Evolutionary conservation across 2,329 filamentous ascomycete species (phyloP).

Genomic region (Westerdykella sp.): DNA sequence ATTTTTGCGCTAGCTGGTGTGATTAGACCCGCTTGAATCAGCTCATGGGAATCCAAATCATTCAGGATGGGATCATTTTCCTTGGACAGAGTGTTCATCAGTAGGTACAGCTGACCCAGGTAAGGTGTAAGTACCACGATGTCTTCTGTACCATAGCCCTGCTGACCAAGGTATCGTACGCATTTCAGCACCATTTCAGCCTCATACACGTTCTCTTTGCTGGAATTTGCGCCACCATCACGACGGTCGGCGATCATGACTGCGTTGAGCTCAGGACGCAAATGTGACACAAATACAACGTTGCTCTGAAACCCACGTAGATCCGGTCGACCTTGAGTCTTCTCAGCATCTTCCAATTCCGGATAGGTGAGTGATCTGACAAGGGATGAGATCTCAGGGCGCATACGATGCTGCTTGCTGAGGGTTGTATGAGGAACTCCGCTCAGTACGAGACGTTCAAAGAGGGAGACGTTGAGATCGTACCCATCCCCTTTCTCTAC

Average conservation of each 20-base stretch:
- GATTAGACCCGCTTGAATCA: conserved; percentile 58
- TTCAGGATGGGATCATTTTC: conserved; percentile 61
- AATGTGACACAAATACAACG: conserved; percentile 63
- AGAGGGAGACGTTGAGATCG: conserved; percentile 61
- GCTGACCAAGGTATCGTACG: conserved; percentile 62
- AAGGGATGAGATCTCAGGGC: conserved; percentile 59
- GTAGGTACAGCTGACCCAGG: conserved; percentile 58
- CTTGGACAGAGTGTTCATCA: conserved; percentile 48
- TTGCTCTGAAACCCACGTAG: conserved; percentile 54
- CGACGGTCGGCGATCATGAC: conserved; percentile 42
- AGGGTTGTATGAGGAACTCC: conserved; percentile 52
- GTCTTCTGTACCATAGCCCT: conserved; percentile 60
- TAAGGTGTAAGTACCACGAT: conserved; percentile 69
- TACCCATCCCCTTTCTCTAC: conserved; percentile 61
- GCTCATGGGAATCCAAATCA: conserved; percentile 60
- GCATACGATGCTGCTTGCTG: conserved; percentile 60
- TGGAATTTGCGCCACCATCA: conserved; percentile 47
- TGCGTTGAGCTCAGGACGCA: conserved; percentile 47
- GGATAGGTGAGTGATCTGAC: conserved; percentile 57
- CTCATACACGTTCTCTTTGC: conserved; percentile 60
- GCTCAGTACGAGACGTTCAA: conserved; percentile 59
- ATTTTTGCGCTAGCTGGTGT: conserved; percentile 47
- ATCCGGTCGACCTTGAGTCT: conserved; percentile 42
- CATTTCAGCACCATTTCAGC: conserved; percentile 59
- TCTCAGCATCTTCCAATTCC: conserved; percentile 50